Base-by-base conservation (phyloP, 768 basidiomycete species). In the Mycena kentingensis region DNA sequence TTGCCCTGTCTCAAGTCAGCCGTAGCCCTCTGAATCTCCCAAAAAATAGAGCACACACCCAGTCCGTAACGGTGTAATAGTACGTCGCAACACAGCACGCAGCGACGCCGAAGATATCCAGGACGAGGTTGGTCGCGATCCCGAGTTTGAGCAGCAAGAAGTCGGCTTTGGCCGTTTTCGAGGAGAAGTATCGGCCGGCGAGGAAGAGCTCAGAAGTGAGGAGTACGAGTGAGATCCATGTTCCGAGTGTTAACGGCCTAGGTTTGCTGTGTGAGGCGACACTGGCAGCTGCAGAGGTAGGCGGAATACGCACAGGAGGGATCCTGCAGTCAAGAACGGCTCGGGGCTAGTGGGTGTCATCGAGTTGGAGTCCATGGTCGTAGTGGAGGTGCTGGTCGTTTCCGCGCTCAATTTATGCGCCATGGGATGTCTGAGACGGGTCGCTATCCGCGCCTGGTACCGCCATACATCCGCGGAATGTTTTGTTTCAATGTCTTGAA, bases 61-160 rank as follows among this genome's bases (percentile, higher is more conserved):
- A 51, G 22, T 51, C 39, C 3, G 21, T 39, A 12, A 51, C 3
- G 19, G 38, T 28, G 26, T 58, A 51, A 2, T 50, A 4, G 24
- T 51, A 51, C 4, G 44, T 32, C 25, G 49, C 41, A 22, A 49
- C 57, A 42, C 52, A 54, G 36, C 47, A 53, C 7, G 52, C 57
- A 7, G n/a, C 22, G 25, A 45, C 54, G 24, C 52, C 57, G 3
- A 18, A 25, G 27, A 54, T 26, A 27, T 58, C 49, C 6, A 45
- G 44, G 15, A 51, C 8, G 22, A 54, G 31, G 21, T 58, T 54
- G 10, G 35, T 16, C 16, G 16, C 3, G 43, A 58, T 42, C 8
- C 38, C 52, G 11, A 58, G 49, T 35, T 51, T 54, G 34, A 54
- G 32, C 35, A 54, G 46, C 26, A 39, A 16, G 45, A 31, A 27